These are phyloP conservation scores for Kwoniella sp. DNA, from an alignment of 768 basidiomycete species.

Conservation along the genomic window DNA sequence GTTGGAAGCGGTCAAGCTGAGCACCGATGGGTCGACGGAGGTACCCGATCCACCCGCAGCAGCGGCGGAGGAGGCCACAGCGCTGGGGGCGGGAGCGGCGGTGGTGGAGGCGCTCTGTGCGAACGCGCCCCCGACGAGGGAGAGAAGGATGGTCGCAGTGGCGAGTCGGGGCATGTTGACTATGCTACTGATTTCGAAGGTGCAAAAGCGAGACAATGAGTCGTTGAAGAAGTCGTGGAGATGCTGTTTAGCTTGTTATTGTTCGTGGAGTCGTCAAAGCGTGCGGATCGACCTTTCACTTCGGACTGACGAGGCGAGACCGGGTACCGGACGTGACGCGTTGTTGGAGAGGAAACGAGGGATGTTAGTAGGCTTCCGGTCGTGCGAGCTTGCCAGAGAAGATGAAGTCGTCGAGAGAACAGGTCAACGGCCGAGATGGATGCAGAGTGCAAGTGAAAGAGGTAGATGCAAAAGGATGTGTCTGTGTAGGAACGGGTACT, in stretches of 20 bases:
- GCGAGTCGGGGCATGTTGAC: slow-evolving; percentile 9
- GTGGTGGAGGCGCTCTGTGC: slow-evolving; percentile 9
- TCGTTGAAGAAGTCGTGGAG: neutral
- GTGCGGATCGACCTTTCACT: too few species aligned
- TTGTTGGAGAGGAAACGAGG: neutral
- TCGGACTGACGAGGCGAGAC: too few species aligned
- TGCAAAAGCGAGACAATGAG: neutral
- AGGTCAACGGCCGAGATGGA: too few species aligned
- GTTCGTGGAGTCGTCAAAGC: neutral
- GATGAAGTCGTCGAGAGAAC: too few species aligned
- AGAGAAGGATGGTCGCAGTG: slow-evolving; percentile 12
- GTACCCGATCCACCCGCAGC: slow-evolving; percentile 3
- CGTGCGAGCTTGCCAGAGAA: too few species aligned
- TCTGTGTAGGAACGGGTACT: too few species aligned
- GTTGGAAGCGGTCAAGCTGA: slow-evolving; percentile 17
- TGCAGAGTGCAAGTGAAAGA: too few species aligned
- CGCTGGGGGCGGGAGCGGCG: neutral
- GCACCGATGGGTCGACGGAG: slow-evolving; percentile 17
- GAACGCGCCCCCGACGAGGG: slow-evolving; percentile 8
- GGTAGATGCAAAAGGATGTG: too few species aligned
- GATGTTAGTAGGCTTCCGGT: neutral
- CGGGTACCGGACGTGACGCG: neutral
- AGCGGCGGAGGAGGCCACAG: slow-evolving; percentile 7
- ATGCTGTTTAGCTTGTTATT: slow-evolving; percentile 13
- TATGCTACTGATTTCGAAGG: neutral